These are phyloP conservation scores for Saccharomycopsis schoenii DNA, from an alignment of 805 yeast genomes.

Conservation along the genomic window DNA sequence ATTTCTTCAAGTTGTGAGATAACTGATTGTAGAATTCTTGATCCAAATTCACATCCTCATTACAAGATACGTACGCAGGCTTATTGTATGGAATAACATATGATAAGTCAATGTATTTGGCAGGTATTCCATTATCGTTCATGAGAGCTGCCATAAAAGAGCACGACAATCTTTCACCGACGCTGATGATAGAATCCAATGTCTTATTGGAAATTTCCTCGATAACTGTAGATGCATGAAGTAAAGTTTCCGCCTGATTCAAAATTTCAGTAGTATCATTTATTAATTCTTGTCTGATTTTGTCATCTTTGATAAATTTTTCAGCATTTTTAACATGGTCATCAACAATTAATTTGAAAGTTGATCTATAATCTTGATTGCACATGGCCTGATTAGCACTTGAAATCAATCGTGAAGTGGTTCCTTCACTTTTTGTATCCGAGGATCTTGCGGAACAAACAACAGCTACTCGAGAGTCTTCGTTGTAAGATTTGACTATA, in stretches of 20 bases:
- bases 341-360: constrained; percentile 57
- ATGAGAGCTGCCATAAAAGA: constrained; percentile 78
- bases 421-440: constrained; percentile 86
- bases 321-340: constrained; percentile 77
- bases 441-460: constrained; percentile 96
- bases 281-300: constrained; percentile 44
- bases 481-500: constrained; percentile 56
- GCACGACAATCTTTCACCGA: constrained; percentile 91
- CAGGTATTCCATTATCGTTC: constrained; percentile 70
- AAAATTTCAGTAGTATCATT: constrained; percentile 56
- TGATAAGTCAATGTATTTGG: constrained; percentile 73
- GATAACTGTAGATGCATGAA: constrained; percentile 81
- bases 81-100: constrained; percentile 49
- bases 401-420: constrained; percentile 73
- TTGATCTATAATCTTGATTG: constrained; percentile 44
- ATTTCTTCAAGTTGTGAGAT: constrained; percentile 41
- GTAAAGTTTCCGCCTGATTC: constrained; percentile 52
- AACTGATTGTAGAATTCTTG: constrained; percentile 51
- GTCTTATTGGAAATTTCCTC: constrained; percentile 90
- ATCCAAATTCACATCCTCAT: constrained; percentile 47
- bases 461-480: constrained; percentile 66
- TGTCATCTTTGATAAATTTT: constrained; percentile 35
- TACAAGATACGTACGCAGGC: constrained; percentile 28
- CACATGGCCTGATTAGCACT: constrained; percentile 77
- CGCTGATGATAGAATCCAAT: constrained; percentile 79